A percentile compares a stretch with the other conserved stretches of the same genome.
Evolutionary conservation across 352 stramenopile genomes (phyloP).

Genomic region (Phytopythium kandeliae): DNA sequence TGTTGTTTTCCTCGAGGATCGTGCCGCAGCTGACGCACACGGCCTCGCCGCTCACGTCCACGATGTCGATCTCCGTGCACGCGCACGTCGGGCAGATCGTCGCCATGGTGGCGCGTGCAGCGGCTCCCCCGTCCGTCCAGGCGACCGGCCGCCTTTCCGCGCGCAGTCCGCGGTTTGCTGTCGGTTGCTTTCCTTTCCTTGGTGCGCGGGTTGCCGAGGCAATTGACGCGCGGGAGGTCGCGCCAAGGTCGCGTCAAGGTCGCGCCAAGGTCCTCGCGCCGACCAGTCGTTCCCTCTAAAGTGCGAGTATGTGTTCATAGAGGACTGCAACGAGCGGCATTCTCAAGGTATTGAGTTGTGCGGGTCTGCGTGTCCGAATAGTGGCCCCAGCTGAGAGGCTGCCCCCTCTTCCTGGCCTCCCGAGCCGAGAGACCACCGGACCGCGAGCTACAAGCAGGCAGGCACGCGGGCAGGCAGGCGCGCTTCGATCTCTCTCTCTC

Average conservation of each 20-base stretch:
- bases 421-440: conserved; percentile 8
- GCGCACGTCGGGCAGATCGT: conserved; percentile 93
- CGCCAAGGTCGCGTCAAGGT: too few species aligned
- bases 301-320: conserved; percentile 10
- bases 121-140: neutral
- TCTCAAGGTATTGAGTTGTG: neutral
- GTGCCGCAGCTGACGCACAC: conserved; percentile 87
- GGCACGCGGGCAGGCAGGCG: too few species aligned
- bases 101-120: conserved; percentile 35
- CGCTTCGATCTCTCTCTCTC: neutral
- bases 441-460: conserved; percentile 1
- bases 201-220: neutral
- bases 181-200: too few species aligned
- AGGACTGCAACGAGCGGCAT: too few species aligned
- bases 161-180: too few species aligned
- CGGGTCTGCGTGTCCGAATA: neutral
- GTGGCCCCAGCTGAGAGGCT: neutral
- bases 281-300: conserved; percentile 9
- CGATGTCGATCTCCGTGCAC: conserved; percentile 92
- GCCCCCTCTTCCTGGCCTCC: neutral
- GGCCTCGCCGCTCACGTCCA: conserved; percentile 87
- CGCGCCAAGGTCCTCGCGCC: conserved; percentile 6
- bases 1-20: conserved; percentile 97
- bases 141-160: too few species aligned
- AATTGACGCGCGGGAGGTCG: conserved; percentile 2